Base-by-base conservation (phyloP, 306 rosid species). In the Rosa persica region DNA sequence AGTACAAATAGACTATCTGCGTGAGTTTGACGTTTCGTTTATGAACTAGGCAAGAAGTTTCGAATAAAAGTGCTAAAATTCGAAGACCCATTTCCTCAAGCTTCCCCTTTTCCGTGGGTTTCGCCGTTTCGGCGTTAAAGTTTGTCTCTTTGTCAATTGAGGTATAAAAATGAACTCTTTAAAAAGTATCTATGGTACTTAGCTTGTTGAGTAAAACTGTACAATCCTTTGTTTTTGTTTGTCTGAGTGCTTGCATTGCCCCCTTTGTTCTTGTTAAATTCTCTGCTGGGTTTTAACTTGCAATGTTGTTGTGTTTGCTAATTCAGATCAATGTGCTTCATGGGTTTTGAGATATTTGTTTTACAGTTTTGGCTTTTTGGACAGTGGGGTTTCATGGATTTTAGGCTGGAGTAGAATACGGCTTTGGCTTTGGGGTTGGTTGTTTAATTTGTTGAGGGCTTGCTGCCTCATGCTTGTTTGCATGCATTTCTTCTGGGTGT, bases 81-180 rank as follows among this genome's bases (percentile, higher is more conserved):
- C 57, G 86, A 83, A 82, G 81, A 85, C 88, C 90, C 90, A 78
- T 91, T 86, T 79, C 73, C 70, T 78, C 85, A 85, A 87, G 86
- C 81, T 83, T 46, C 64, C 46, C 78, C 76, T 77, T 80, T 84
- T 89, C 87, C 83, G 90, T 76, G 87, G 72, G 81, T 81, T 77
- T 76, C 71, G 5, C 20, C 20, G 17, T 61, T 27, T 27, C 12
- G 42, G 22, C n/a, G 79, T 42, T 46, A 52, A 46, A 80, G 27
- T 61, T 19, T 51, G 27, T 34, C 72, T 78, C 79, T 79, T 74
- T 75, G 55, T 73, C 88, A 76, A 83, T 82, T 86, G 86, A 88
- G 88, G 91, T 88, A 81, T 83, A 52, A 52, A 65, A 76, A 27
- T 15, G 17, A 48, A 34, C 77, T 27, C 17, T 61, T 27, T 23